Percentiles rank a stretch among this genome's conserved stretches.
phyloP scores from a whole-genome alignment of 2,329 filamentous ascomycete genomes.

The Fusarium newnesense region DNA sequence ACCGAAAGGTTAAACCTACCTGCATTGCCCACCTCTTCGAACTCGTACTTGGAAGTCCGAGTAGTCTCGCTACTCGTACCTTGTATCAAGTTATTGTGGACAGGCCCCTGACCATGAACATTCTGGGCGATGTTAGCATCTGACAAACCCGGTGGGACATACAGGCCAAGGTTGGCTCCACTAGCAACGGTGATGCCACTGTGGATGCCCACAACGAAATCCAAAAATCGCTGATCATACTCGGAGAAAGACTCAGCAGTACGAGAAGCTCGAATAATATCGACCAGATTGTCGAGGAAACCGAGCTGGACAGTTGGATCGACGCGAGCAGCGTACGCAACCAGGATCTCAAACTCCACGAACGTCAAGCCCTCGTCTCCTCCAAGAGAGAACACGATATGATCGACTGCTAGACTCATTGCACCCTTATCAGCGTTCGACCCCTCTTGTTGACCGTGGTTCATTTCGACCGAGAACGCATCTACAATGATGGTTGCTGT shows the following conservation, averaged over 20 bases:
- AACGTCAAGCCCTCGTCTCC: neutral
- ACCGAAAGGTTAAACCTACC: neutral
- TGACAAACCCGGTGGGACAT: no score
- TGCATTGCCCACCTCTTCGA: neutral
- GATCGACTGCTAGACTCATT: neutral
- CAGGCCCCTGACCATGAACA: neutral
- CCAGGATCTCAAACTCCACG: neutral
- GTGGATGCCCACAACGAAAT: neutral
- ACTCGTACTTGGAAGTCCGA: neutral
- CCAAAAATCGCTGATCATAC: neutral
- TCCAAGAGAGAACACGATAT: neutral
- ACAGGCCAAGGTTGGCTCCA: no score
- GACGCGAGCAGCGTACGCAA: neutral
- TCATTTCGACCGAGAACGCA: neutral
- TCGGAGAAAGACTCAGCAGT: neutral
- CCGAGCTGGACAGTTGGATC: neutral
- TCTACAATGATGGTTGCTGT: neutral
- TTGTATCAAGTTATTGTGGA: fast-evolving
- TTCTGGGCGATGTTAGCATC: neutral
- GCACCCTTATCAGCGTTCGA: fast-evolving
- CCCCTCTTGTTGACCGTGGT: neutral
- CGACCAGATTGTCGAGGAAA: neutral
- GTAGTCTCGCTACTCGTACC: no score
- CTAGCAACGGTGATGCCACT: neutral
- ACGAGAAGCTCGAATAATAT: neutral